A percentile compares a stretch with the other conserved stretches of the same genome.
phyloP scores from a whole-genome alignment of 2,329 filamentous ascomycete species.

The Magnaporthales sp. region DNA sequence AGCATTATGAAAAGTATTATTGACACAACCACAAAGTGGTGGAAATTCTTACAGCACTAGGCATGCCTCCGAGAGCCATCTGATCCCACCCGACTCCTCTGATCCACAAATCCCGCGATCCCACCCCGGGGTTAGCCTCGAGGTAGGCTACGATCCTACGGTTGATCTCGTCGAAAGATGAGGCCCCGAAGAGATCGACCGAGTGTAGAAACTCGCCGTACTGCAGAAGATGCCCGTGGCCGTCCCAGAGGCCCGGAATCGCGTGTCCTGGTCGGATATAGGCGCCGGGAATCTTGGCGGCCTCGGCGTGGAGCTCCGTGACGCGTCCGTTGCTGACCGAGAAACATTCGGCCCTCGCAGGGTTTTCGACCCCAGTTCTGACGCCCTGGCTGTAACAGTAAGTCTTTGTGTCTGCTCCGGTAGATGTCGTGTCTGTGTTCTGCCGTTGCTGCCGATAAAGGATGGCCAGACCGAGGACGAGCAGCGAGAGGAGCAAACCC shows the following conservation, averaged over 20 bases:
- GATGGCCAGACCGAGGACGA: background rate
- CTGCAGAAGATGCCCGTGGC: constrained; percentile 57
- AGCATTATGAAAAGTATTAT: background rate
- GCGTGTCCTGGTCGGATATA: constrained; percentile 39
- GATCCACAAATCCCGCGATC: constrained; percentile 50
- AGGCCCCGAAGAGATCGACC: constrained; percentile 52
- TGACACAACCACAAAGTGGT: background rate
- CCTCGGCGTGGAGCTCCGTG: constrained; percentile 28
- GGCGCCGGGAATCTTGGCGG: constrained; percentile 16
- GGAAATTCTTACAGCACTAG: constrained; percentile 45
- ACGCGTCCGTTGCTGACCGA: constrained; percentile 44
- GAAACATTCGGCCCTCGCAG: constrained; percentile 43
- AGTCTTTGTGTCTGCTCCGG: constrained; percentile 13
- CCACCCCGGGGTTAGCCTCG: constrained; percentile 36
- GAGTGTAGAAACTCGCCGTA: constrained; percentile 60
- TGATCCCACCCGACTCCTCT: constrained; percentile 66
- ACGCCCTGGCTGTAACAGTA: constrained; percentile 35
- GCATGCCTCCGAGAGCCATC: constrained; percentile 55
- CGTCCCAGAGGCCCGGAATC: constrained; percentile 62
- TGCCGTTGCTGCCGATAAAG: background rate
- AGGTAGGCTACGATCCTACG: constrained; percentile 43
- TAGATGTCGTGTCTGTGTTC: background rate
- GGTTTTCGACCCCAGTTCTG: constrained; percentile 27
- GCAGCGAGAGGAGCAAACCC: background rate
- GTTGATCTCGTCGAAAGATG: constrained; percentile 46